Evolutionary conservation across 441 rosid species (phyloP).

Genomic region (Eugenia klotzschiana): DNA sequence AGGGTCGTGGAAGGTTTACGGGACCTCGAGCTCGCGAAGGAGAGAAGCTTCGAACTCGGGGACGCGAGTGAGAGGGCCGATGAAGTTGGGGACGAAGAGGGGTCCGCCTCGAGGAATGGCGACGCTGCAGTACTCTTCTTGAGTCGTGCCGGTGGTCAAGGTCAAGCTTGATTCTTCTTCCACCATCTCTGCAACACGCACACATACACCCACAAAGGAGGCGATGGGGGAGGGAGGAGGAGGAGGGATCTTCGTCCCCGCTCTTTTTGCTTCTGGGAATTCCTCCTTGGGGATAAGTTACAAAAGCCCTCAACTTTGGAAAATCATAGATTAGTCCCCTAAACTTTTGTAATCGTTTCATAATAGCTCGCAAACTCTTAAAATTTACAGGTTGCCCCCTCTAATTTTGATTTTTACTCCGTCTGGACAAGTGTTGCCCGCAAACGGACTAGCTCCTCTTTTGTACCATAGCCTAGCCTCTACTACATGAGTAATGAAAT

Average conservation of each 20-base stretch:
- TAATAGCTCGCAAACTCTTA: background rate
- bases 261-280: background rate
- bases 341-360: background rate
- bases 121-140: background rate
- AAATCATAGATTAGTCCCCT: background rate
- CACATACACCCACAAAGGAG: background rate
- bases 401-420: background rate
- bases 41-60: conserved; percentile 35
- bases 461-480: too few relatives aligned
- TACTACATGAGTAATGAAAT: background rate
- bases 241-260: background rate
- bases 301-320: background rate
- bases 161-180: background rate
- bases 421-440: background rate
- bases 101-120: conserved; percentile 50
- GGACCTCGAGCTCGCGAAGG: conserved; percentile 26
- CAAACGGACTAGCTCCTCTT: too few relatives aligned
- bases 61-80: conserved; percentile 29
- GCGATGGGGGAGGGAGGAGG: background rate
- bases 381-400: background rate
- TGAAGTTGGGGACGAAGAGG: conserved; percentile 31
- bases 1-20: background rate
- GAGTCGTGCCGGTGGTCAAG: background rate
- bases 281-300: background rate
- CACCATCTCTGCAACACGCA: background rate